Conservation (phyloP, 768 basidiomycete species). For the Auriculariales sp. region DNA sequence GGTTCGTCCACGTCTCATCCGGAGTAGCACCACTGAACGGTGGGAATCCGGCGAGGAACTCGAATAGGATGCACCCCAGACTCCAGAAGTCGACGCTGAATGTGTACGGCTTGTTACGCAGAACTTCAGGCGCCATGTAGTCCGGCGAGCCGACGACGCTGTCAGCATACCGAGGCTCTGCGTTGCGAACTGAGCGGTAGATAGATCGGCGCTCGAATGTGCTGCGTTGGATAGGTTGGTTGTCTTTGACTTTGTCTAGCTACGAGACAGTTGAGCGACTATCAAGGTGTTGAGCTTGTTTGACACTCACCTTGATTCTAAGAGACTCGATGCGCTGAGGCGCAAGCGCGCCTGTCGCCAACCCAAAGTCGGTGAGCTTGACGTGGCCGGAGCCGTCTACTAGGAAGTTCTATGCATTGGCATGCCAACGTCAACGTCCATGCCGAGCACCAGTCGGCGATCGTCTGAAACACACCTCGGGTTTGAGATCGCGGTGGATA, state of each 20-base stretch:
- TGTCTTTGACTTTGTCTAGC: constrained; percentile 95
- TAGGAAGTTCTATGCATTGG: constrained; percentile 73
- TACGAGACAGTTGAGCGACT: constrained; percentile 15
- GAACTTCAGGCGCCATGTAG: constrained; percentile 95
- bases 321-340: constrained; percentile 89
- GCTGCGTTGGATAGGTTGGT: constrained; percentile 75
- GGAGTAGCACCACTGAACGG: constrained; percentile 93
- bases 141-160: constrained; percentile 97
- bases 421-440: not conserved
- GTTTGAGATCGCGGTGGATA: constrained; percentile 95
- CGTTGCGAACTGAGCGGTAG: constrained; percentile 81
- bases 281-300: not conserved
- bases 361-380: constrained; percentile 93
- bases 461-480: constrained; percentile 52
- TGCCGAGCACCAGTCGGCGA: not conserved
- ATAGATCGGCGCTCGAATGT: constrained; percentile 91
- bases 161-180: constrained; percentile 88
- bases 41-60: constrained; percentile 92
- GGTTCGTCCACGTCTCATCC: constrained; percentile 97
- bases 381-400: constrained; percentile 94
- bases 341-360: constrained; percentile 92
- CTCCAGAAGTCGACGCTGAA: constrained; percentile 99
- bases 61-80: constrained; percentile 93
- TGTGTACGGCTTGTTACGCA: constrained; percentile 87
- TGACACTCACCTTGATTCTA: constrained; percentile 60